phyloP scores from a whole-genome alignment of 306 rosid genomes.

The Mucuna pruriens region DNA sequence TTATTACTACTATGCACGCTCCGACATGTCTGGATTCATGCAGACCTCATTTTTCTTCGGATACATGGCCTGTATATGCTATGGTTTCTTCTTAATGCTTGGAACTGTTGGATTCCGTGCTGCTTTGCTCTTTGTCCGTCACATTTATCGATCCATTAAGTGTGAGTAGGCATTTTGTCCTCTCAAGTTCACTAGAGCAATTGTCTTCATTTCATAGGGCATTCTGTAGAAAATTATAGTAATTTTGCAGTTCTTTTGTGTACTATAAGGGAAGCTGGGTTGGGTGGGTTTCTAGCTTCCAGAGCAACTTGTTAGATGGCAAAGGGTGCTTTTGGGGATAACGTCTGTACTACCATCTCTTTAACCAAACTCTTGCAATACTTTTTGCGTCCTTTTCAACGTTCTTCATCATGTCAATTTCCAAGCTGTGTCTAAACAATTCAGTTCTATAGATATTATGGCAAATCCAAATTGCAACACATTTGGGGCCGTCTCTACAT shows the following conservation, averaged over 20 bases:
- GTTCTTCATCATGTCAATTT: conserved; percentile 9
- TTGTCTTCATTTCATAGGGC: conserved; percentile 53
- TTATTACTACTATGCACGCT: conserved; percentile 57
- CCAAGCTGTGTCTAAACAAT: background rate
- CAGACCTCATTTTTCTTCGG: conserved; percentile 61
- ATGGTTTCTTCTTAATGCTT: conserved; percentile 59
- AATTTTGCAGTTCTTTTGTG: conserved; percentile 63
- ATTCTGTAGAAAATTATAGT: conserved; percentile 60
- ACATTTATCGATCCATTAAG: conserved; percentile 57
- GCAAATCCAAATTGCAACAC: background rate
- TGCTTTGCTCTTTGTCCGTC: conserved; percentile 52
- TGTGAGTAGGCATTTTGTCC: conserved; percentile 57
- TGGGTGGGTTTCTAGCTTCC: conserved; percentile 52
- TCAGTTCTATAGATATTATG: background rate
- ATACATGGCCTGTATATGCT: conserved; percentile 63
- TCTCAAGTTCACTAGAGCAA: conserved; percentile 32
- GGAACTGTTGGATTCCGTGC: conserved; percentile 56
- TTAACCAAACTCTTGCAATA: conserved; percentile 49
- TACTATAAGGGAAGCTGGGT: conserved; percentile 51
- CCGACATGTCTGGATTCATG: conserved; percentile 60
- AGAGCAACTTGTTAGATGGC: conserved; percentile 51
- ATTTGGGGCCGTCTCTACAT: background rate
- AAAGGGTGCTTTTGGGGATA: conserved; percentile 49
- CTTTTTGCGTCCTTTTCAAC: conserved; percentile 37
- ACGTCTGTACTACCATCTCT: conserved; percentile 62